These are phyloP conservation scores for Prunus mira DNA, from an alignment of 306 rosid genomes.

Conservation along the genomic window DNA sequence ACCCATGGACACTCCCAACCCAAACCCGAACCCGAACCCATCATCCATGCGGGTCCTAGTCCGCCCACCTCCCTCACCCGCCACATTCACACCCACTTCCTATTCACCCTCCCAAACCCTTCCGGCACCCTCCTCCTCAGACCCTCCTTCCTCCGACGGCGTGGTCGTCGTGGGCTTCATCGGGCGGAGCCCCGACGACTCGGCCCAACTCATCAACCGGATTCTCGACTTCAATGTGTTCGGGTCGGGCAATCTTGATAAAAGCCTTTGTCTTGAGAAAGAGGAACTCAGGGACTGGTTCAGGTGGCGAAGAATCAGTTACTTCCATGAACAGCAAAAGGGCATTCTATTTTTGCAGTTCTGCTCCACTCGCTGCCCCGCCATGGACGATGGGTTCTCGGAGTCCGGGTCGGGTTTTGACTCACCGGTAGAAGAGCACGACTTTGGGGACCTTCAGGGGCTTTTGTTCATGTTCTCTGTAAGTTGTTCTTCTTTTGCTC, in stretches of 20 bases:
- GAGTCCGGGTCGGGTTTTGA: slow-evolving; percentile 48
- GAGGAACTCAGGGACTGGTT: slow-evolving; percentile 66
- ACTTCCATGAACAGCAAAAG: slow-evolving; percentile 55
- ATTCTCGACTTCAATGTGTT: slow-evolving; percentile 68
- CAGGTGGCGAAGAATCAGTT: slow-evolving; percentile 58
- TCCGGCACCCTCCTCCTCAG: slow-evolving; percentile 27
- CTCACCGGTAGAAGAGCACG: slow-evolving; percentile 56
- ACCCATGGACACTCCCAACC: slow-evolving; percentile 14
- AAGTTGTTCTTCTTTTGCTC: slow-evolving; percentile 24
- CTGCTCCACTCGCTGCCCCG: slow-evolving; percentile 33
- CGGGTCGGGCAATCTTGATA: slow-evolving; percentile 69
- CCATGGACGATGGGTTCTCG: slow-evolving; percentile 14
- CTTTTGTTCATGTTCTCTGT: slow-evolving; percentile 94
- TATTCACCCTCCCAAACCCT: slow-evolving; percentile 30
- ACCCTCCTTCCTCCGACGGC: slow-evolving; percentile 49
- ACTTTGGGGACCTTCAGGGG: slow-evolving; percentile 74
- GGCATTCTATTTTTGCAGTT: slow-evolving; percentile 69
- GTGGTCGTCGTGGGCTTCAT: slow-evolving; percentile 86
- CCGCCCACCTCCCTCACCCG: slow-evolving; percentile 54
- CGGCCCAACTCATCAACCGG: slow-evolving; percentile 70
- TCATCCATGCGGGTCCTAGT: slow-evolving; percentile 64
- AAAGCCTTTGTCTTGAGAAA: slow-evolving; percentile 40
- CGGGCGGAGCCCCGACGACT: slow-evolving; percentile 45
- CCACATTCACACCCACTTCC: slow-evolving; percentile 25
- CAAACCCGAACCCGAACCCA: slow-evolving; percentile 22